Evolutionary conservation across 2,329 filamentous ascomycete genomes (phyloP).

Genomic region (Paraphoma chrysanthemicola): DNA sequence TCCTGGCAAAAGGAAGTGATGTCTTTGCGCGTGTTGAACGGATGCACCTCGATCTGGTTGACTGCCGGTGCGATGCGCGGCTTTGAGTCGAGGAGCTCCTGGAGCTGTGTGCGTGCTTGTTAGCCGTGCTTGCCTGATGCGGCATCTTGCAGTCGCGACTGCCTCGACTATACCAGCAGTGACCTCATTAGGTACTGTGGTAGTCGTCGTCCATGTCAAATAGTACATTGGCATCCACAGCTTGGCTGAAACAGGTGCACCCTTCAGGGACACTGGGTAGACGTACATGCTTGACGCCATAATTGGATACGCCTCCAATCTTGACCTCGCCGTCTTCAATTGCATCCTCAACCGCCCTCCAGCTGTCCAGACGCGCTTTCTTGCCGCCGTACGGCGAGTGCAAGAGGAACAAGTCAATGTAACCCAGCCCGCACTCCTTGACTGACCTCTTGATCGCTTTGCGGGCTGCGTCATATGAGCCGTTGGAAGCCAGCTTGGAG

Average conservation of each 20-base stretch:
- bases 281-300: constrained; percentile 73
- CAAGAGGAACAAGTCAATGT: constrained; percentile 80
- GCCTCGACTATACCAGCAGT: constrained; percentile 2
- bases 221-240: constrained; percentile 3
- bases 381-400: constrained; percentile 81
- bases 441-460: constrained; percentile 71
- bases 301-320: constrained; percentile 80
- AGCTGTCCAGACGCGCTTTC: constrained; percentile 71
- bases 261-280: constrained; percentile 1
- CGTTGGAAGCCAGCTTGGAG: constrained; percentile 75
- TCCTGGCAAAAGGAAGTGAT: constrained; percentile 72
- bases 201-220: constrained; percentile 1
- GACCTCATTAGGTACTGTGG: constrained; percentile 1
- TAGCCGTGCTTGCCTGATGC: constrained; percentile 11
- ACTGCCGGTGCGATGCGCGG: constrained; percentile 71
- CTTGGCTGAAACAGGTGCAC: constrained; percentile 7
- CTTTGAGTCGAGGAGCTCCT: constrained; percentile 70
- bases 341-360: constrained; percentile 79
- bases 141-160: constrained; percentile 1
- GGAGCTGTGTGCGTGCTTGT: constrained; percentile 56
- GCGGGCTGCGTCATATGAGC: constrained; percentile 71
- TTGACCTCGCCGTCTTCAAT: constrained; percentile 73
- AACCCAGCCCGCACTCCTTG: constrained; percentile 70
- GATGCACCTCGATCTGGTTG: constrained; percentile 82
- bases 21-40: constrained; percentile 76